Percentiles rank a stretch among this genome's conserved stretches.
phyloP scores from a whole-genome alignment of 2,329 filamentous ascomycete species.

The Aspergillus sp. region DNA sequence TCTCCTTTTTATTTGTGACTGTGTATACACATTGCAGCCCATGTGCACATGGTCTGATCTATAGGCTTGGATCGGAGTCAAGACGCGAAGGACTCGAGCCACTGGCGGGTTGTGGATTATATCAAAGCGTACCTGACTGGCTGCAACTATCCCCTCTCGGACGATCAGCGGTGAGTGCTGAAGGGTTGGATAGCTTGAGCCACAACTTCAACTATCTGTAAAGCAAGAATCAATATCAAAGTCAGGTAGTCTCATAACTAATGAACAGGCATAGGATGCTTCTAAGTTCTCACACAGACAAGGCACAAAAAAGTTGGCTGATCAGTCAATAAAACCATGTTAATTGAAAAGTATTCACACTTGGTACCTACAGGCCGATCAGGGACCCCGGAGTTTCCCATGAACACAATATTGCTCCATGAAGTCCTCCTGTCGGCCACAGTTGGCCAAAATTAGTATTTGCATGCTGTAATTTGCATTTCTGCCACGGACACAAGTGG shows the following conservation, averaged over 20 bases:
- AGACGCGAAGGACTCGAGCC: background rate
- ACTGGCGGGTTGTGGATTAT: conserved; percentile 5
- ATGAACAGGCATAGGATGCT: background rate
- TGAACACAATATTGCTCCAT: background rate
- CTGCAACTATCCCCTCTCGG: background rate
- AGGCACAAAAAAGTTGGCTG: background rate
- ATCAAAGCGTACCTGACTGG: conserved; percentile 13
- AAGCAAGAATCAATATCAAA: background rate
- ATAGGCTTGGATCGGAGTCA: conserved; percentile 7
- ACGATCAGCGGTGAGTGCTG: conserved; percentile 2
- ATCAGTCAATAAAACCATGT: background rate
- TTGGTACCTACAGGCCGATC: background rate
- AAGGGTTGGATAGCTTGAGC: conserved; percentile 9
- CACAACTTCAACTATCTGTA: conserved; percentile 5
- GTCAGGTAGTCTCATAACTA: background rate
- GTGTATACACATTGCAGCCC: background rate
- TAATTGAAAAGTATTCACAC: background rate
- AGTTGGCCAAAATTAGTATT: background rate
- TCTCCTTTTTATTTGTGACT: background rate
- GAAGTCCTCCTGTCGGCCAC: background rate
- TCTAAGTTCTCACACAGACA: background rate
- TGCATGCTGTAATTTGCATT: background rate
- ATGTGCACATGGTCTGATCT: conserved; percentile 8
- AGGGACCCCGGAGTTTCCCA: background rate
- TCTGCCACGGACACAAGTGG: background rate